Evolutionary conservation across 2,329 filamentous ascomycete genomes (phyloP).

Genomic region (Metarhizium robertsii): DNA sequence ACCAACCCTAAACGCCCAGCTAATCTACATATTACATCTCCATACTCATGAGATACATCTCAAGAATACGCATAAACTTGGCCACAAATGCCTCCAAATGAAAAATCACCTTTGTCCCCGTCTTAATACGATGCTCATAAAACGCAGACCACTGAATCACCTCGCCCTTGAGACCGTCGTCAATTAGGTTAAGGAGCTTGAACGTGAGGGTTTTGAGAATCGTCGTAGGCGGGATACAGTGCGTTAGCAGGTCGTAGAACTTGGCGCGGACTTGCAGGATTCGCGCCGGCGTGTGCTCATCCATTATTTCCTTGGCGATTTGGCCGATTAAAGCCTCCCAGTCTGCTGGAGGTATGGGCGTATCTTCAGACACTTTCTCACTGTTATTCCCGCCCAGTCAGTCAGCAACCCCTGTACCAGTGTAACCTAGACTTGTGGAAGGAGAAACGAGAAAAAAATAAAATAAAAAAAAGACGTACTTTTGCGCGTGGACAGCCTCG

Average conservation of each 20-base stretch:
- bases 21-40: conserved; percentile 41
- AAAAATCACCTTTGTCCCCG: conserved; percentile 93
- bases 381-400: conserved; percentile 33
- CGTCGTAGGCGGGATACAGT: conserved; percentile 92
- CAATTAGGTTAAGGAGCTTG: conserved; percentile 78
- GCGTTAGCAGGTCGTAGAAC: conserved; percentile 93
- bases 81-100: conserved; percentile 97
- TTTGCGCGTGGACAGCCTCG: conserved; percentile 93
- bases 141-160: conserved; percentile 95
- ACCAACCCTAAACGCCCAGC: background rate
- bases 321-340: conserved; percentile 90
- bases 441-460: too few species aligned
- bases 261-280: conserved; percentile 85
- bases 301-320: conserved; percentile 87
- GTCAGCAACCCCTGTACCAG: background rate
- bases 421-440: background rate
- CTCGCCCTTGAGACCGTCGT: conserved; percentile 82
- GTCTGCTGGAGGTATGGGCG: conserved; percentile 86
- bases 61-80: conserved; percentile 94
- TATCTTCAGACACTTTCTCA: conserved; percentile 81
- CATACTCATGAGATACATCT: conserved; percentile 87
- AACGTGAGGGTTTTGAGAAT: conserved; percentile 93
- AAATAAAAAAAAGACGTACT: conserved; percentile 46
- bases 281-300: conserved; percentile 81
- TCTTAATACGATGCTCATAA: conserved; percentile 90